Conservation (phyloP, 257 asterid species). For the Petunia axillaris region DNA sequence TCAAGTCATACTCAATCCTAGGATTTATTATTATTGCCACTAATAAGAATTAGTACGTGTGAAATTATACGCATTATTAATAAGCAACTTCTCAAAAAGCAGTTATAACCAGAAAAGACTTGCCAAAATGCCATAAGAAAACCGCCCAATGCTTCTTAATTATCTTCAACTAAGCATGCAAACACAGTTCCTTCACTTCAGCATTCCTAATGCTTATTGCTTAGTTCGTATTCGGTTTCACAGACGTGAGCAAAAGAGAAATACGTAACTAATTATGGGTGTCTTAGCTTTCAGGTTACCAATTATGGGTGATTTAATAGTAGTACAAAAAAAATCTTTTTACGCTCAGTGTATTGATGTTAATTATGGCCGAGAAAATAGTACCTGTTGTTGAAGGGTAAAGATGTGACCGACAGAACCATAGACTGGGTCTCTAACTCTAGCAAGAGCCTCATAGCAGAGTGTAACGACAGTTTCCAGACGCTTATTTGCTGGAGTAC, state of each 20-base stretch:
- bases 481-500: conserved; percentile 41
- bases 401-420: conserved; percentile 47
- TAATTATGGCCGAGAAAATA: no score
- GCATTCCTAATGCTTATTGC: background rate
- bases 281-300: no score
- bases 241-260: no score
- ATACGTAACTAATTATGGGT: no score
- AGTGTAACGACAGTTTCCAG: conserved; percentile 45
- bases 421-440: conserved; percentile 51
- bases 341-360: no score
- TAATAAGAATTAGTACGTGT: background rate
- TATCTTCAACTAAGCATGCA: background rate
- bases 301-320: no score
- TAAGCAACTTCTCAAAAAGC: no score
- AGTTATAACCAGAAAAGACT: no score
- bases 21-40: background rate
- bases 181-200: background rate
- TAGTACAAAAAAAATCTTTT: no score
- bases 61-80: no score
- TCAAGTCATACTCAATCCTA: background rate
- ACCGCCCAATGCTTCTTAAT: background rate
- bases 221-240: no score
- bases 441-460: conserved; percentile 46
- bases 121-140: no score
- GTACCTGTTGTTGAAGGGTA: conserved; percentile 49